A percentile compares a stretch with the other conserved stretches of the same genome.
Conservation (phyloP, 1,284 basidiomycete species). For the Naganishia sp. region DNA sequence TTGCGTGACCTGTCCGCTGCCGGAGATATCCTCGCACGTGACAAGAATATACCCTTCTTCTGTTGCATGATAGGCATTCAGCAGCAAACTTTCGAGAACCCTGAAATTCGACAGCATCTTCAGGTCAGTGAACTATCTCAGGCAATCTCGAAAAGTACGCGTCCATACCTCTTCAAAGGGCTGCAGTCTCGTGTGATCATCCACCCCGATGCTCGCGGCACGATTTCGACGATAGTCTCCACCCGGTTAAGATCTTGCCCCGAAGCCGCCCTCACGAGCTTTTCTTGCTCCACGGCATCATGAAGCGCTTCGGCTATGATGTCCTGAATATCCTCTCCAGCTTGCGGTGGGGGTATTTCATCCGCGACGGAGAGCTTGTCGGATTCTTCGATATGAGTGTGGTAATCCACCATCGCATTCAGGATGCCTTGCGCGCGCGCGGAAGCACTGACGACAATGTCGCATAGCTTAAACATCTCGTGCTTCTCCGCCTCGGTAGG, state of each 20-base stretch:
- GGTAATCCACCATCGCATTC: conserved; percentile 43
- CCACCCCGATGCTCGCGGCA: conserved; percentile 31
- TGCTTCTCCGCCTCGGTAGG: conserved; percentile 7
- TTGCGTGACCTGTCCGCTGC: neutral
- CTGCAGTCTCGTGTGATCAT: conserved; percentile 18
- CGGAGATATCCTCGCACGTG: conserved; percentile 29
- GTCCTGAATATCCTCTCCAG: conserved; percentile 27
- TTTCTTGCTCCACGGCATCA: conserved; percentile 39
- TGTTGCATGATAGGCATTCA: conserved; percentile 31
- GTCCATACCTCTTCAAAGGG: conserved; percentile 21
- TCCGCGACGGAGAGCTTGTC: neutral
- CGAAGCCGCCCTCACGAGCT: conserved; percentile 36
- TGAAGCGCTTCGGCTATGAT: conserved; percentile 38
- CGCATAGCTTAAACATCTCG: conserved; percentile 25
- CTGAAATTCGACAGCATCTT: neutral
- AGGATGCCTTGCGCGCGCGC: conserved; percentile 4
- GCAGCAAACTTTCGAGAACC: conserved; percentile 21
- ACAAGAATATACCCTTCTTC: conserved; percentile 26
- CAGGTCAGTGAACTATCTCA: no score
- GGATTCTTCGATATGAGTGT: conserved; percentile 37
- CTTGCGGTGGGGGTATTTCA: conserved; percentile 7
- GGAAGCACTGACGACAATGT: conserved; percentile 10
- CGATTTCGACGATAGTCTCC: conserved; percentile 47
- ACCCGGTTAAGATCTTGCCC: conserved; percentile 40
- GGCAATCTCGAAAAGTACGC: no score